A percentile compares a stretch with the other conserved stretches of the same genome.
These are phyloP conservation scores for Carnegiea gigantea DNA, from an alignment of 179 eudicot genomes.

Conservation along the genomic window DNA sequence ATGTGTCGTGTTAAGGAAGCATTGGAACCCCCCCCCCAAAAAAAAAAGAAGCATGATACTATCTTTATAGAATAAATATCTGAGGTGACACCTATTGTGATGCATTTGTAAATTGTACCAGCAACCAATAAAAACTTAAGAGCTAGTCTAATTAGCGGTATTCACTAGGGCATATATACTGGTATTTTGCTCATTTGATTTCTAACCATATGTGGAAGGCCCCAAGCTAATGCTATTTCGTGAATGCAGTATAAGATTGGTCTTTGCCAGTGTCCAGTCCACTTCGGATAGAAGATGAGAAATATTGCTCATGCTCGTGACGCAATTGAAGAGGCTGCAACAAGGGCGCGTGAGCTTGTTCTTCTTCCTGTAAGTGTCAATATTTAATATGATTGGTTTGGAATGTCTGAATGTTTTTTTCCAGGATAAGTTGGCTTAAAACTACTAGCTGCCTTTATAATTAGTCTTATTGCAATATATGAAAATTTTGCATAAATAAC, in stretches of 20 bases:
- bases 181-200: not conserved
- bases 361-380: conserved; percentile 63
- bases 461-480: not conserved
- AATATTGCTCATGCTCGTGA: conserved; percentile 74
- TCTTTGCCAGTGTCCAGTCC: conserved; percentile 73
- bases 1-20: not conserved
- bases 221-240: conserved; percentile 11
- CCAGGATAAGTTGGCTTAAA: not conserved
- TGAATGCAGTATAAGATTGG: conserved; percentile 70
- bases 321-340: conserved; percentile 70
- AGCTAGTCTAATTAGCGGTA: not conserved
- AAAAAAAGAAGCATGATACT: not conserved
- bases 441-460: not conserved
- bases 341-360: conserved; percentile 75
- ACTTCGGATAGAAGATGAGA: conserved; percentile 68
- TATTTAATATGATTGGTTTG: not conserved
- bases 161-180: too few relatives aligned
- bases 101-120: not conserved
- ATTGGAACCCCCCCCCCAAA: not conserved
- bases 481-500: not conserved
- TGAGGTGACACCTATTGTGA: not conserved
- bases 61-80: not conserved
- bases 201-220: not conserved
- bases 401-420: not conserved
- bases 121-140: not conserved